Base-by-base conservation (phyloP, 1,139 yeast genomes). In the Taphrina confusa region DNA sequence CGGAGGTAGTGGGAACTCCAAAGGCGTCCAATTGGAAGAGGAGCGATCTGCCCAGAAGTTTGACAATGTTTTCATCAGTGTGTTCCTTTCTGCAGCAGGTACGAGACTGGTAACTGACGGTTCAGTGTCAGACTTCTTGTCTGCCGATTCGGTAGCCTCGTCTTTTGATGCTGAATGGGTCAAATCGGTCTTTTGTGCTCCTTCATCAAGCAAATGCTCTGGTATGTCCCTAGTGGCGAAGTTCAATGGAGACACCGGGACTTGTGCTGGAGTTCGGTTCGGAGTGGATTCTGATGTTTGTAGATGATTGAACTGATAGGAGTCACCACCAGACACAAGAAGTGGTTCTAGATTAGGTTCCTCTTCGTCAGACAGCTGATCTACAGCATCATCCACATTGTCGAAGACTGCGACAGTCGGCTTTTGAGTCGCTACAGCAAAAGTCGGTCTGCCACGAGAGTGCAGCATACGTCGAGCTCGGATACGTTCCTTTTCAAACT, bases 11-110 rank as follows among this genome's bases (percentile, higher is more conserved):
- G 97, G 97, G 71, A 90, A 91, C 20, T 82, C 85, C 40, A 94
- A 75, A 0, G 97, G 95, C 66, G 87, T 90, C 98, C 98, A 94
- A 22, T 94, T 80, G 1, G 96, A 87, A 0, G 97, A 92, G 1
- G 97, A 87, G 67, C 98, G 75, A 73, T 94, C 98, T 0, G 97
- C 97, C 98, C 98, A 92, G 73, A 92, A 91, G 68, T 85, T 89
- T 0, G 96, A 82, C 62, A 94, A 75, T 0, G 96, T 84, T 68
- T 88, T 89, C 74, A 94, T 80, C 33, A 94, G 72, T 0, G 96
- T 85, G 33, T 83, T 81, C 66, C 82, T 82, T 68, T 89, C 97
- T 1, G 88, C 69, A 6, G 65, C 64, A 3, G 65, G 67, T 20
- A 66, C 60, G 8, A 57, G 36, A 49, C 42, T 16, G 44, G 23